Conservation (phyloP, 805 yeast genomes). For the Pichia membranifaciens region DNA sequence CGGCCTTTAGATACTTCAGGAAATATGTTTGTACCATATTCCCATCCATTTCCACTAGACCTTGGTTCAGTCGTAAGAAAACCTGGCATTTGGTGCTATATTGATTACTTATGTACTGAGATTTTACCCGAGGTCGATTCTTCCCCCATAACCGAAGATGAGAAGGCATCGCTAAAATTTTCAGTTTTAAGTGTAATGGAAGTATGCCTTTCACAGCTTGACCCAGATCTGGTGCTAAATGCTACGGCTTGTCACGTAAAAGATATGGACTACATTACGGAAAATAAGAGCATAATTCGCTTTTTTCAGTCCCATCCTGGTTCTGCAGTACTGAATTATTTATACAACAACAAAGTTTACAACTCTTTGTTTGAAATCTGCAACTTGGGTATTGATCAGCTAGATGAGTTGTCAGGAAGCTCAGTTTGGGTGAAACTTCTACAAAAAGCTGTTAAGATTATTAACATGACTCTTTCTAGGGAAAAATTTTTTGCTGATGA, state of each 20-base stretch:
- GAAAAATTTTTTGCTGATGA: slow-evolving; percentile 59
- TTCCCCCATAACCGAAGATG: slow-evolving; percentile 30
- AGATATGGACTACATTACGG: slow-evolving; percentile 44
- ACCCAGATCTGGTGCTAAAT: slow-evolving; percentile 45
- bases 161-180: slow-evolving; percentile 43
- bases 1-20: slow-evolving; percentile 26
- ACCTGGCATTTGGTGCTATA: slow-evolving; percentile 73
- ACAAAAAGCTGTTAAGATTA: slow-evolving; percentile 36
- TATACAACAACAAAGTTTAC: slow-evolving; percentile 57
- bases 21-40: slow-evolving; percentile 34
- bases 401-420: slow-evolving; percentile 35
- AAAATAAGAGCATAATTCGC: slow-evolving; percentile 33
- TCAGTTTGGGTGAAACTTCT: slow-evolving; percentile 36
- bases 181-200: slow-evolving; percentile 48
- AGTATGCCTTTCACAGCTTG: slow-evolving; percentile 44
- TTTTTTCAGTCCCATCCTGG: slow-evolving; percentile 68
- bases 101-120: slow-evolving; percentile 64
- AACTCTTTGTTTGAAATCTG: slow-evolving; percentile 51
- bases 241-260: slow-evolving; percentile 40
- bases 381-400: slow-evolving; percentile 52
- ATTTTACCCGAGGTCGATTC: slow-evolving; percentile 52
- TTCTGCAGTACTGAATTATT: slow-evolving; percentile 51
- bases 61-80: slow-evolving; percentile 58
- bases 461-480: slow-evolving; percentile 40
- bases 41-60: slow-evolving; percentile 52